A percentile compares a stretch with the other conserved stretches of the same genome.
Conservation (phyloP, 441 rosid species). For the Adansonia grandidieri region DNA sequence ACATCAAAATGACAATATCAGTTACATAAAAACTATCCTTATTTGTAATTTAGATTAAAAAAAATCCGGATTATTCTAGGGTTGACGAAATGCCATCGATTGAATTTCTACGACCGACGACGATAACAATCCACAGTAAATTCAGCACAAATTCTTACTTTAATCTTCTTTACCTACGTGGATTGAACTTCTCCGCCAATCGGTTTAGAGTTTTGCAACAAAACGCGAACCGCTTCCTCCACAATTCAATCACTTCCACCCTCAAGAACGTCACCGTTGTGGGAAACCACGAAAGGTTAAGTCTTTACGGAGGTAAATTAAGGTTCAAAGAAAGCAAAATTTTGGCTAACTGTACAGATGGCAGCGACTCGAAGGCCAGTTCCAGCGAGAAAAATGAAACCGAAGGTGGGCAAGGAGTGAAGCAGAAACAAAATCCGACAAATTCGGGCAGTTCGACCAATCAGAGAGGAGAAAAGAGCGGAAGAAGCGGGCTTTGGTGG, state of each 20-base stretch:
- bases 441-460: conserved; percentile 47
- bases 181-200: conserved; percentile 34
- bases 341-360: conserved; percentile 64
- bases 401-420: conserved; percentile 43
- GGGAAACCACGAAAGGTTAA: conserved; percentile 25
- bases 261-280: conserved; percentile 23
- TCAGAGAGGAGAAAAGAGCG: conserved; percentile 60
- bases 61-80: conserved; percentile 41
- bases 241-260: conserved; percentile 36
- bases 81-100: conserved; percentile 54
- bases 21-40: conserved; percentile 22
- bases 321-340: conserved; percentile 42
- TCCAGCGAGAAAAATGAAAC: conserved; percentile 53
- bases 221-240: conserved; percentile 38
- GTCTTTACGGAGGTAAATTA: conserved; percentile 40
- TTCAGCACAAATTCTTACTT: conserved; percentile 36
- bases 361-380: conserved; percentile 57
- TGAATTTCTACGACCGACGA: conserved; percentile 51
- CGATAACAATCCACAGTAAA: conserved; percentile 38
- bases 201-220: conserved; percentile 51
- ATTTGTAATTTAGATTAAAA: background rate
- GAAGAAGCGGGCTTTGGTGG: conserved; percentile 67
- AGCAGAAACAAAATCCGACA: conserved; percentile 35
- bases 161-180: conserved; percentile 44
- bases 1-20: background rate